Evolutionary conservation across 805 yeast genomes (phyloP).

Genomic region (Kazachstania taianensis): DNA sequence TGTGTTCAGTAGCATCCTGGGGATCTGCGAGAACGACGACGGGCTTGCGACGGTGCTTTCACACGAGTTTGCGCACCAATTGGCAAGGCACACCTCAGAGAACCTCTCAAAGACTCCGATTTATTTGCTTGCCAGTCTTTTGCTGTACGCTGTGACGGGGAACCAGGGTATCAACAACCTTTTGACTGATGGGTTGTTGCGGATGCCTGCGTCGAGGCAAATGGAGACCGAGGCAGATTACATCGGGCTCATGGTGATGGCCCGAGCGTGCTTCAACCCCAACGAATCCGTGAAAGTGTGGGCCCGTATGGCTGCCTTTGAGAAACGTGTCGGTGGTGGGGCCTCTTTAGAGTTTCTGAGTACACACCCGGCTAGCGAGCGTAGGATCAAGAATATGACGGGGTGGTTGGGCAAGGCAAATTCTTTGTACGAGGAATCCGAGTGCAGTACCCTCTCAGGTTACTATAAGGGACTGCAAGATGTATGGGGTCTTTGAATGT

Average conservation of each 20-base stretch:
- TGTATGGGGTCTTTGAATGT: too few relatives aligned
- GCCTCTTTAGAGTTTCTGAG: constrained; percentile 54
- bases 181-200: constrained; percentile 44
- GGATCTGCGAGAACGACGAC: constrained; percentile 71
- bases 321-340: constrained; percentile 26
- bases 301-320: constrained; percentile 63
- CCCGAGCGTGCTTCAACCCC: constrained; percentile 80
- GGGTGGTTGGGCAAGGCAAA: constrained; percentile 53
- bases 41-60: constrained; percentile 92
- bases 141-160: constrained; percentile 55
- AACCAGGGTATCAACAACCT: constrained; percentile 42
- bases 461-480: constrained; percentile 13
- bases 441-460: constrained; percentile 16
- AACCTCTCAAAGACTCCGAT: constrained; percentile 69
- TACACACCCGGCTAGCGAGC: constrained; percentile 82
- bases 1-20: constrained; percentile 69
- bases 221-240: constrained; percentile 97
- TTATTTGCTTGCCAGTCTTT: constrained; percentile 42
- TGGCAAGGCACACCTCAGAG: constrained; percentile 87
- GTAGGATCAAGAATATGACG: constrained; percentile 57
- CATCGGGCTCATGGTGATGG: constrained; percentile 87
- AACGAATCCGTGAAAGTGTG: constrained; percentile 66
- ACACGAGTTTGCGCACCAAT: constrained; percentile 90
- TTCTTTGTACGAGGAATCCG: constrained; percentile 22
- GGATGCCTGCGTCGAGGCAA: constrained; percentile 79